These are phyloP conservation scores for Pelargonium nanum DNA, from an alignment of 345 rosid species.

Conservation along the genomic window DNA sequence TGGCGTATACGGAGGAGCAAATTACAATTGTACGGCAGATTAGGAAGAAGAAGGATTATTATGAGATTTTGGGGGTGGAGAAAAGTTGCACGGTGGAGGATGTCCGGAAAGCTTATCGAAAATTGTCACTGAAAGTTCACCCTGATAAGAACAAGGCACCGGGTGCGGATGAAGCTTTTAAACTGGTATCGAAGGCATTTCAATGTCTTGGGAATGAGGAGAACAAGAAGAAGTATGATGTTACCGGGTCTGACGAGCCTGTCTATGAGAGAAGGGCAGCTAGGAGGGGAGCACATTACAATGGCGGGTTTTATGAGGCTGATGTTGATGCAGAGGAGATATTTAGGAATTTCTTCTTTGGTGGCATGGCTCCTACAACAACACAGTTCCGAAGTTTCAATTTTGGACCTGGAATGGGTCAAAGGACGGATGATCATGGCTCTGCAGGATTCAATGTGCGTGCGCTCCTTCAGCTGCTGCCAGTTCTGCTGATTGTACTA, in stretches of 20 bases:
- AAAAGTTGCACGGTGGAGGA: slow-evolving; percentile 64
- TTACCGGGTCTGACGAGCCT: slow-evolving; percentile 71
- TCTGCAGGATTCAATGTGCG: slow-evolving; percentile 46
- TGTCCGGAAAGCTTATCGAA: slow-evolving; percentile 71
- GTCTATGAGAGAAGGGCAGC: slow-evolving; percentile 39
- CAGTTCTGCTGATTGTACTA: slow-evolving; percentile 56
- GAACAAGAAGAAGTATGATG: slow-evolving; percentile 54
- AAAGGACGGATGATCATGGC: slow-evolving; percentile 31
- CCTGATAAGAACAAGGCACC: slow-evolving; percentile 94
- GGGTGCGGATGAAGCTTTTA: slow-evolving; percentile 89
- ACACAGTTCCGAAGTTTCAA: slow-evolving; percentile 53
- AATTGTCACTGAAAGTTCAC: slow-evolving; percentile 83
- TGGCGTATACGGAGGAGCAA: slow-evolving; percentile 51
- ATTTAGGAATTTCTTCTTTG: slow-evolving; percentile 82
- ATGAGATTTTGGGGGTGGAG: slow-evolving; percentile 66
- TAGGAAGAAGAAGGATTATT: slow-evolving; percentile 59
- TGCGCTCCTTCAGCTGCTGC: slow-evolving; percentile 55
- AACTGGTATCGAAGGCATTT: slow-evolving; percentile 76
- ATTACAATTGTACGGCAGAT: slow-evolving; percentile 49
- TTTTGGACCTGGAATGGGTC: slow-evolving; percentile 52
- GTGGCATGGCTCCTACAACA: slow-evolving; percentile 56
- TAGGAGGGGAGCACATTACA: slow-evolving; percentile 30
- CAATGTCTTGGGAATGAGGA: slow-evolving; percentile 81
- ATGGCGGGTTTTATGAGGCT: slow-evolving; percentile 53
- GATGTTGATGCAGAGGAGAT: slow-evolving; percentile 90